Conservation (phyloP, 371 early-diverging fungal genomes). For the Mortierella sp. region DNA sequence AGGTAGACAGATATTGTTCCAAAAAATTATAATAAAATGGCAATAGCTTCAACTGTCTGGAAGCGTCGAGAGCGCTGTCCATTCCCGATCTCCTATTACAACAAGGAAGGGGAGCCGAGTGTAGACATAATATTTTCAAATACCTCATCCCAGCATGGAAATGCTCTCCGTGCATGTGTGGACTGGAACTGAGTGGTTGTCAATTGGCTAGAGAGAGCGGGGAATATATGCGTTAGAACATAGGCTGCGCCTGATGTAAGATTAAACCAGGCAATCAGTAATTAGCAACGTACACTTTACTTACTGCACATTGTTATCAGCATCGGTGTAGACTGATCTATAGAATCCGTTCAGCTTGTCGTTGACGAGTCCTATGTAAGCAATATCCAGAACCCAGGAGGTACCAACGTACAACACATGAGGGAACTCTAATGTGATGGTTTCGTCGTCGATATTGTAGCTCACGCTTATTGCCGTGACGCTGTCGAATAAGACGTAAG, state of each 20-base stretch:
- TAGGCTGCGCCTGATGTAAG: no score
- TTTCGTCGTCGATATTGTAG: slow-evolving; percentile 47
- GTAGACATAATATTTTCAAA: no score
- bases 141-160: slow-evolving; percentile 94
- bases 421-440: slow-evolving; percentile 46
- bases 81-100: no score
- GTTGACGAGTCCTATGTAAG: slow-evolving; percentile 71
- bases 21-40: no score
- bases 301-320: slow-evolving; percentile 48
- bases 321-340: slow-evolving; percentile 76
- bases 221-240: background rate
- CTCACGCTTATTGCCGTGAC: slow-evolving; percentile 51
- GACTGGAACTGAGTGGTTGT: slow-evolving; percentile 95
- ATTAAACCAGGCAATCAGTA: no score
- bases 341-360: slow-evolving; percentile 92
- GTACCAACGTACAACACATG: slow-evolving; percentile 30
- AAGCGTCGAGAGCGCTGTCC: no score
- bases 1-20: no score
- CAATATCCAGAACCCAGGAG: slow-evolving; percentile 44
- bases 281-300: slow-evolving; percentile 8
- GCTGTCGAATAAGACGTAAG: slow-evolving; percentile 13
- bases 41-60: no score
- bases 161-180: slow-evolving; percentile 87
- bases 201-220: slow-evolving; percentile 59
- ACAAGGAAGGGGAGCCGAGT: no score